Percentiles rank a stretch among this genome's conserved stretches.
phyloP scores from a whole-genome alignment of 2,329 filamentous ascomycete species.

The Tolypocladium tundrense region DNA sequence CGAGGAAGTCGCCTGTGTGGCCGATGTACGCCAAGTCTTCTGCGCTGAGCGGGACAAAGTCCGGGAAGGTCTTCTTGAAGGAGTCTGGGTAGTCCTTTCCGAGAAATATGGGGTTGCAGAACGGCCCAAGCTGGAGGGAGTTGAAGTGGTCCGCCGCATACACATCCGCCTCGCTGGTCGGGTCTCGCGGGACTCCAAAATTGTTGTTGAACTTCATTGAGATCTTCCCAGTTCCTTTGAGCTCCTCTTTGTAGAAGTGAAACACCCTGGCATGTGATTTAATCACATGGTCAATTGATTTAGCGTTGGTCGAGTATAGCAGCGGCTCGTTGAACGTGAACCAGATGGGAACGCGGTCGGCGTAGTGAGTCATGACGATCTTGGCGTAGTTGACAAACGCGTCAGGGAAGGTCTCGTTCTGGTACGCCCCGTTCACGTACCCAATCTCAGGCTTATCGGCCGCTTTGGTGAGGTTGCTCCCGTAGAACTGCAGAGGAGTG shows the following conservation, averaged over 20 bases:
- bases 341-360: slow-evolving; percentile 40
- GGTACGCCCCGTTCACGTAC: slow-evolving; percentile 30
- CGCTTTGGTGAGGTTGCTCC: slow-evolving; percentile 17
- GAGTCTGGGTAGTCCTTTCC: slow-evolving; percentile 38
- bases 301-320: slow-evolving; percentile 27
- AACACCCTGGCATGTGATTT: slow-evolving; percentile 38
- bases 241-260: slow-evolving; percentile 43
- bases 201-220: slow-evolving; percentile 39
- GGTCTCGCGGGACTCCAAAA: slow-evolving; percentile 37
- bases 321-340: slow-evolving; percentile 45
- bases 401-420: slow-evolving; percentile 35
- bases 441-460: slow-evolving; percentile 19
- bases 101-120: slow-evolving; percentile 42
- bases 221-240: slow-evolving; percentile 39
- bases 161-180: slow-evolving; percentile 27
- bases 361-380: slow-evolving; percentile 38
- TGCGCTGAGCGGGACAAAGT: slow-evolving; percentile 34
- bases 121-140: slow-evolving; percentile 36
- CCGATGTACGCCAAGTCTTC: slow-evolving; percentile 38
- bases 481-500: slow-evolving; percentile 30
- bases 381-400: slow-evolving; percentile 44
- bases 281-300: slow-evolving; percentile 28
- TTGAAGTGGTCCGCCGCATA: slow-evolving; percentile 35
- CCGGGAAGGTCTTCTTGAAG: slow-evolving; percentile 31
- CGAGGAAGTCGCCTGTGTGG: slow-evolving; percentile 44